Conservation (phyloP, 108 stramenopile genomes). For the Cafeteria roenbergensis region DNA sequence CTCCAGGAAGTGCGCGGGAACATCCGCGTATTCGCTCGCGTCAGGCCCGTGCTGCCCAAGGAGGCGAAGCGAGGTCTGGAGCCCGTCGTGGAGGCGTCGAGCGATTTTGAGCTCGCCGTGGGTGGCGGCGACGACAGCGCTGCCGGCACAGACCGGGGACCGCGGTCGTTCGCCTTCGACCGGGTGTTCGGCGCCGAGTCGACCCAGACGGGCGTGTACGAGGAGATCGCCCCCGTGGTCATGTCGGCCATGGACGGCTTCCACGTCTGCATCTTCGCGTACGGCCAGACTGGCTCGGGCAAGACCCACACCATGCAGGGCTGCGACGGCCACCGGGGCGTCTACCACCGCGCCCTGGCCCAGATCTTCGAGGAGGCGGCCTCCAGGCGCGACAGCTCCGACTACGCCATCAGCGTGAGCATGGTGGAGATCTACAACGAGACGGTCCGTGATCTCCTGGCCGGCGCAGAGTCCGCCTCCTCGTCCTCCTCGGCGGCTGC, state of each 20-base stretch:
- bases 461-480: not conserved
- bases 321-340: slow-evolving; percentile 28
- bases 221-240: slow-evolving; percentile 46
- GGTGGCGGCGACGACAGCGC: not conserved
- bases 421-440: slow-evolving; percentile 63
- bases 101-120: not conserved
- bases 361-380: slow-evolving; percentile 39
- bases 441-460: slow-evolving; percentile 48
- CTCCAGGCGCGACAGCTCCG: slow-evolving; percentile 27
- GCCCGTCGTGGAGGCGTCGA: slow-evolving; percentile 1
- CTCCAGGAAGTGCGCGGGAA: slow-evolving; percentile 49
- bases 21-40: slow-evolving; percentile 47
- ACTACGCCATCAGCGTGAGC: slow-evolving; percentile 21
- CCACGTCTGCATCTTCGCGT: slow-evolving; percentile 52
- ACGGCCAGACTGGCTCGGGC: slow-evolving; percentile 44
- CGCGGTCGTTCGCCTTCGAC: slow-evolving; percentile 44
- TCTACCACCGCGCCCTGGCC: slow-evolving; percentile 35
- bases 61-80: slow-evolving; percentile 19
- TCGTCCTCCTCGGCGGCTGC: not conserved
- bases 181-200: slow-evolving; percentile 41
- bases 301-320: slow-evolving; percentile 70
- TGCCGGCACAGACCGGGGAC: not conserved
- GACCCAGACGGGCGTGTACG: slow-evolving; percentile 48
- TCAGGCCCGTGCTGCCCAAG: slow-evolving; percentile 32
- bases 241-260: slow-evolving; percentile 58